phyloP scores from a whole-genome alignment of 495 filamentous ascomycete species.

The Aspergillus diversus region DNA sequence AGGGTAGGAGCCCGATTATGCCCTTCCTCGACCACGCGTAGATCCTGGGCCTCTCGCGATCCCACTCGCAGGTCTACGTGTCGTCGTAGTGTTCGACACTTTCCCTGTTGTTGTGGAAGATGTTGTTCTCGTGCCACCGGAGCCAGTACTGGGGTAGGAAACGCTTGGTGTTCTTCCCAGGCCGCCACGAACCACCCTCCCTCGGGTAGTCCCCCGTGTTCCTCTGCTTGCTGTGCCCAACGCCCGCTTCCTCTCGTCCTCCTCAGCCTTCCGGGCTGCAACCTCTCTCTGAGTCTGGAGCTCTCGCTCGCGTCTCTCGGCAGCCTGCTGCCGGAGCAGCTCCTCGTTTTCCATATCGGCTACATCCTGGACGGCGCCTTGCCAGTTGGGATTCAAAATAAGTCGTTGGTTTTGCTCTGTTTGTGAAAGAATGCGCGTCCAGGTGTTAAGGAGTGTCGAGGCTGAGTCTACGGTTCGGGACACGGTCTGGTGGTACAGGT shows the following conservation, averaged over 20 bases:
- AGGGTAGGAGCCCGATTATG: slow-evolving; percentile 17
- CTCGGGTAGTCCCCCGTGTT: slow-evolving; percentile 49
- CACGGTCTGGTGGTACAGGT: slow-evolving; percentile 63
- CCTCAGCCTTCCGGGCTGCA: slow-evolving; percentile 67
- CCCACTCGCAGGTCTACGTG: slow-evolving; percentile 53
- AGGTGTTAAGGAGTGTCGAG: slow-evolving; percentile 93
- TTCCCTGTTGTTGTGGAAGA: slow-evolving; percentile 28
- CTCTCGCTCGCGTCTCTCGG: slow-evolving; percentile 72
- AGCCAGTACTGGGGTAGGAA: slow-evolving; percentile 24
- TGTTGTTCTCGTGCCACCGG: slow-evolving; percentile 35
- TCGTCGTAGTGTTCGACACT: slow-evolving; percentile 40
- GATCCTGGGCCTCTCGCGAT: slow-evolving; percentile 52
- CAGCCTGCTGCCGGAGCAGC: slow-evolving; percentile 68
- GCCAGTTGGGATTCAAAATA: slow-evolving; percentile 86
- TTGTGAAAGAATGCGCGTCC: slow-evolving; percentile 93
- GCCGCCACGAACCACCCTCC: slow-evolving; percentile 48
- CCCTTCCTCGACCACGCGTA: slow-evolving; percentile 44
- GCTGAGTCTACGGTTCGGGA: slow-evolving; percentile 82
- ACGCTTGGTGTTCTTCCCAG: slow-evolving; percentile 51
- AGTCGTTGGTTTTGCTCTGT: slow-evolving; percentile 96
- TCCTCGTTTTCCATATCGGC: slow-evolving; percentile 81
- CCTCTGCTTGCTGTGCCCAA: slow-evolving; percentile 51
- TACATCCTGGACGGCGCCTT: slow-evolving; percentile 83
- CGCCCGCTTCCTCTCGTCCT: slow-evolving; percentile 64
- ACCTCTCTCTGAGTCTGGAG: slow-evolving; percentile 76